Base-by-base conservation (phyloP, 768 basidiomycete genomes). In the Phaeotremella fagi region DNA sequence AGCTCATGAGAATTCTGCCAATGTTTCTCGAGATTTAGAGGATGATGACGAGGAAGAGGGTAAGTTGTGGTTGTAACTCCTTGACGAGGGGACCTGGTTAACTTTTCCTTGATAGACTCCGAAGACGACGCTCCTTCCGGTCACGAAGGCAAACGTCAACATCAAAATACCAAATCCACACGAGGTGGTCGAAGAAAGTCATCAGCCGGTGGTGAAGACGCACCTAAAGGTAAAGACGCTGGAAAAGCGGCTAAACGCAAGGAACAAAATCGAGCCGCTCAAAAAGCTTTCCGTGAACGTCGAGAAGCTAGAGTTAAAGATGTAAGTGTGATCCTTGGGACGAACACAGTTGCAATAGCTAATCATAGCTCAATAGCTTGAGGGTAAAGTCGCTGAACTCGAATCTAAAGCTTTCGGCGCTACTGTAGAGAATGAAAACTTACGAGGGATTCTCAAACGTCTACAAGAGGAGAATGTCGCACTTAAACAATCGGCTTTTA, bases 301-400 rank as follows among this genome's bases (percentile, higher is more conserved):
- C 92, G 97, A 76, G 94, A 99, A 77, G 90, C 88, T 66, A 91
- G 95, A 73, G 89, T 98, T 60, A 90, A 89, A 71, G 91, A 95
- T 72, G 91, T 95, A 68, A 78, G 89, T 80, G 12, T 36, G 18
- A 7, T 11, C 31, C 20, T n/a, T 33, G 11, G 18, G 9, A 16
- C 12, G 26, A 24, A 22, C 1, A 1, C 33, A 9, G n/a, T 52
- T n/a, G n/a, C 37, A 26, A 11, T 16, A 31, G 47, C 52, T 60
- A 54, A 58, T n/a, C 48, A 22, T 35, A 9, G 9, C 9, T 37
- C 33, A 22, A 9, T 51, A 95, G 88, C 79, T 98, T 49, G 94
- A 98, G 73, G 90, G 91, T 73, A 84, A 91, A 71, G 84, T 97
- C 18, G 83, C 87, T 2, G 85, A 83, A 35, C 83, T 97, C 22